Percentiles rank a stretch among this genome's conserved stretches.
These are phyloP conservation scores for Melaleuca alternifolia DNA, from an alignment of 345 rosid genomes.

Conservation along the genomic window DNA sequence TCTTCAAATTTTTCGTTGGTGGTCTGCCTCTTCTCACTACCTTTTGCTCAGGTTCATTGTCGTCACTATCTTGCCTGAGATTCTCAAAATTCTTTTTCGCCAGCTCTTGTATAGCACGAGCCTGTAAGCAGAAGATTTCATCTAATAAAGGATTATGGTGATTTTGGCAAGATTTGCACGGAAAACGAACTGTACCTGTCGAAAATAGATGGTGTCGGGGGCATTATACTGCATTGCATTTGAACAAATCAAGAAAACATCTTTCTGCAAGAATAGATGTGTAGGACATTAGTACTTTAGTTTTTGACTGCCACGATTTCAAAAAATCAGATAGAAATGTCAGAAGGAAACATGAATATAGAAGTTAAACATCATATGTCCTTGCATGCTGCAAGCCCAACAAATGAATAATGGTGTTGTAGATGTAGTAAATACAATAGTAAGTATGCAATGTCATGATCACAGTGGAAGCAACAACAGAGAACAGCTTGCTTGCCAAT, in stretches of 20 bases:
- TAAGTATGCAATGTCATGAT: background rate
- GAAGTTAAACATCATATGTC: background rate
- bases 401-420: background rate
- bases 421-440: background rate
- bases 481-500: background rate
- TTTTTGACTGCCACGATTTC: background rate
- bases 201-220: conserved; percentile 61
- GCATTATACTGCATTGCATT: conserved; percentile 93
- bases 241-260: conserved; percentile 64
- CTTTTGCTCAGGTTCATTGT: conserved; percentile 36
- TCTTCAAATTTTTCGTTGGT: conserved; percentile 39
- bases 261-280: conserved; percentile 9
- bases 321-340: background rate
- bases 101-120: conserved; percentile 75
- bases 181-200: conserved; percentile 49
- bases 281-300: background rate
- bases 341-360: background rate
- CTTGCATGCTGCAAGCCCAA: background rate
- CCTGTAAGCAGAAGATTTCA: conserved; percentile 32
- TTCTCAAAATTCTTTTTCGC: conserved; percentile 73
- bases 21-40: conserved; percentile 62
- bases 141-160: background rate
- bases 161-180: background rate
- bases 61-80: conserved; percentile 80
- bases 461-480: background rate